These are phyloP conservation scores for Saussurea involucrata DNA, from an alignment of 129 eudicot genomes.

Conservation along the genomic window DNA sequence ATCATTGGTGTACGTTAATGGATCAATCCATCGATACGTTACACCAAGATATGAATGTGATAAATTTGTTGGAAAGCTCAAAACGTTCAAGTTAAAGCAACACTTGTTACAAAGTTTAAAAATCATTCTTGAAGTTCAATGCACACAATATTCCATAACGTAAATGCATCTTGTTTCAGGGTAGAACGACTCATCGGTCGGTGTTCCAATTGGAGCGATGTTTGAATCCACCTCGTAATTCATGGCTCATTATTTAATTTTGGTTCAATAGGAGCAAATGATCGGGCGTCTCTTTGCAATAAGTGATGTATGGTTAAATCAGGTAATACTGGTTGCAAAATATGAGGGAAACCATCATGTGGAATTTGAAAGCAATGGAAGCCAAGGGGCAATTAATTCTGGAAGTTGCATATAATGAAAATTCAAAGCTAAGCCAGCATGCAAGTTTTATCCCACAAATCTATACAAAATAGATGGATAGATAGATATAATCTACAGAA, in stretches of 20 bases:
- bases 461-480: too few species aligned
- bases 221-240: too few species aligned
- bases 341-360: not conserved
- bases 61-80: not conserved
- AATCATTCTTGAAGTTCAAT: not conserved
- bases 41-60: not conserved
- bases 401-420: not conserved
- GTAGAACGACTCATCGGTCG: not conserved
- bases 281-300: too few species aligned
- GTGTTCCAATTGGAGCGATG: too few species aligned
- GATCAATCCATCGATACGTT: not conserved
- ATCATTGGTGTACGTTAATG: not conserved
- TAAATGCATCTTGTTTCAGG: not conserved
- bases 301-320: too few species aligned
- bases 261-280: not conserved
- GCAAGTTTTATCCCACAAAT: slow-evolving; percentile 14
- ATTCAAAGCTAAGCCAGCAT: slow-evolving; percentile 10
- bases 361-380: not conserved
- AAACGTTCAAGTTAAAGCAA: not conserved
- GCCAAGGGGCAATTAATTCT: not conserved
- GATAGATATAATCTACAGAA: slow-evolving; percentile 24
- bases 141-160: not conserved
- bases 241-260: too few species aligned
- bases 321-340: too few species aligned
- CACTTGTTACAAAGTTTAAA: not conserved